Conservation (phyloP, 2,329 filamentous ascomycete species). For the Penicillium digitatum region DNA sequence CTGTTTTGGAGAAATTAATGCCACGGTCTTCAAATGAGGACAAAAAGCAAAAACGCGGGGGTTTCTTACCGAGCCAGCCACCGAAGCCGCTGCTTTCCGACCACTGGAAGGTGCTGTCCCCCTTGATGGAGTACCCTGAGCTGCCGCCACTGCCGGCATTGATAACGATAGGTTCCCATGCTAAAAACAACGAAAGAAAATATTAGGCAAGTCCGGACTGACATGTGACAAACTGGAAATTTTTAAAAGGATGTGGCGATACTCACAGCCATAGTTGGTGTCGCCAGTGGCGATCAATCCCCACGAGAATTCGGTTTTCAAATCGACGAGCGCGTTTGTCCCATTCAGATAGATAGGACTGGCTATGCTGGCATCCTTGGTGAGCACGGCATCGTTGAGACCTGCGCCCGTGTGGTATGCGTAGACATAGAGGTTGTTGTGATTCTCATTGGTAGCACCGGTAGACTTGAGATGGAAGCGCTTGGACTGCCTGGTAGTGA, state of each 20-base stretch:
- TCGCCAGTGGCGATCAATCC: constrained; percentile 26
- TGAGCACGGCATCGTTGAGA: constrained; percentile 37
- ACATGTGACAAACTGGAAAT: not conserved
- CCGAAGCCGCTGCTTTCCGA: constrained; percentile 31
- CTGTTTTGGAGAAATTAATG: constrained; percentile 20
- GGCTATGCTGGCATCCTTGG: constrained; percentile 21
- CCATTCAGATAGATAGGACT: constrained; percentile 32
- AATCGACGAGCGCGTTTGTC: constrained; percentile 30
- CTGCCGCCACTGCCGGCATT: constrained; percentile 31
- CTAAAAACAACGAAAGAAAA: constrained; percentile 17
- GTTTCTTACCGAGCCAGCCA: constrained; percentile 39
- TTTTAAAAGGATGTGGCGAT: not conserved
- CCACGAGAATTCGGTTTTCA: constrained; percentile 31
- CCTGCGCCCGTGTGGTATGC: constrained; percentile 43
- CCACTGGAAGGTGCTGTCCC: constrained; percentile 25
- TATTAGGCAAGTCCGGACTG: not conserved
- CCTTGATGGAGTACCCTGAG: constrained; percentile 30
- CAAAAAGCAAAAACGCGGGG: not conserved
- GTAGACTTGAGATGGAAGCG: constrained; percentile 36
- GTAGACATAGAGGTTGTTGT: constrained; percentile 38
- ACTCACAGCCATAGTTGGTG: constrained; percentile 38
- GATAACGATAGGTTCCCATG: constrained; percentile 37
- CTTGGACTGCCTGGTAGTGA: constrained; percentile 11
- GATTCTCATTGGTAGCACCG: constrained; percentile 21
- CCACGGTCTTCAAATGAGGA: not conserved